Conservation (phyloP, 495 filamentous ascomycete species). For the Talaromyces ruber region DNA sequence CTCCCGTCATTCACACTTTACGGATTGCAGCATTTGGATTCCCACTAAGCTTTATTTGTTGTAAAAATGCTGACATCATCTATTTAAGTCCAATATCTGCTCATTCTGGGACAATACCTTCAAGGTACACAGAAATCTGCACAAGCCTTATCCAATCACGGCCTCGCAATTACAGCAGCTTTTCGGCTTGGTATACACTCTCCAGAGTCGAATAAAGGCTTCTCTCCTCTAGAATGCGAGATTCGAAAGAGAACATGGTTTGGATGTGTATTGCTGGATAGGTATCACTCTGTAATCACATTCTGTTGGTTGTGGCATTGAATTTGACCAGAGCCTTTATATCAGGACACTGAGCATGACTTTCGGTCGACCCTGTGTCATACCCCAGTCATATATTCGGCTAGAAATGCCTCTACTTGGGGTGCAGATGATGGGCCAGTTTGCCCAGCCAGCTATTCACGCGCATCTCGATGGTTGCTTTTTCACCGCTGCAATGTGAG, state of each 20-base stretch:
- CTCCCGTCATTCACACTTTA: too few species aligned
- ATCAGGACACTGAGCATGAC: constrained; percentile 38
- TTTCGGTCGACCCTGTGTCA: constrained; percentile 27
- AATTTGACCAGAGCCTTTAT: neutral
- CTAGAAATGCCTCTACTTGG: constrained; percentile 27
- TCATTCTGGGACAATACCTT: constrained; percentile 32
- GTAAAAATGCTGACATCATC: too few species aligned
- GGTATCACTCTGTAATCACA: too few species aligned
- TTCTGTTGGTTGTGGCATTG: neutral
- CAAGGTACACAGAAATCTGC: constrained; percentile 35
- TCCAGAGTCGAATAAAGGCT: constrained; percentile 19
- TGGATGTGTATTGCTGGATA: constrained; percentile 34
- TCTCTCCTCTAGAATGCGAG: constrained; percentile 27
- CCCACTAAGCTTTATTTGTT: too few species aligned
- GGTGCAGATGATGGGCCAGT: too few species aligned
- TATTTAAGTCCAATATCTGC: constrained; percentile 32
- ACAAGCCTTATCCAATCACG: constrained; percentile 35
- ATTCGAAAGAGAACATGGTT: constrained; percentile 36
- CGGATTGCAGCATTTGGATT: too few species aligned
- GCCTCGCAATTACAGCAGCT: constrained; percentile 30
- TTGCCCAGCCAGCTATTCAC: too few species aligned
- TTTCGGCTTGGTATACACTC: constrained; percentile 35
- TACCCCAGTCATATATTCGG: constrained; percentile 22
- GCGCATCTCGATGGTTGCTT: constrained; percentile 16
- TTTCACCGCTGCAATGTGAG: constrained; percentile 25